These are phyloP conservation scores for Tolypocladium ovalisporum DNA, from an alignment of 2,329 filamentous ascomycete genomes.

Conservation along the genomic window DNA sequence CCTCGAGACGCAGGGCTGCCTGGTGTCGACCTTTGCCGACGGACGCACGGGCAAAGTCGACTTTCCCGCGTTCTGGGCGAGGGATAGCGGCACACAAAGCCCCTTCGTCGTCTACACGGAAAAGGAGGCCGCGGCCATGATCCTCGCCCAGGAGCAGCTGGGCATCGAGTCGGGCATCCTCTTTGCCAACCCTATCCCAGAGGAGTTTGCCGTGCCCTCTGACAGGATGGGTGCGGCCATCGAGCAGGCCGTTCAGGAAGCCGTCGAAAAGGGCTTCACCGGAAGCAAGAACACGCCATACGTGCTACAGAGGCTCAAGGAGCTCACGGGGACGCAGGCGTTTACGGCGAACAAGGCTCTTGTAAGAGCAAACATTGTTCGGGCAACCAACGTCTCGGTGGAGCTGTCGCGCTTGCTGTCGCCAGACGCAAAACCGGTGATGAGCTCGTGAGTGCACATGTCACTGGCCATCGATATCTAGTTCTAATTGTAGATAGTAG, in stretches of 20 bases:
- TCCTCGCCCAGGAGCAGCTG: slow-evolving; percentile 65
- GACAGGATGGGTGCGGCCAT: slow-evolving; percentile 61
- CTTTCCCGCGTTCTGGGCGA: slow-evolving; percentile 87
- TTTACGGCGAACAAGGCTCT: slow-evolving; percentile 63
- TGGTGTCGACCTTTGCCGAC: slow-evolving; percentile 83
- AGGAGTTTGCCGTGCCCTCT: slow-evolving; percentile 57
- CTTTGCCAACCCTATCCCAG: slow-evolving; percentile 82
- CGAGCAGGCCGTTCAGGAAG: slow-evolving; percentile 55
- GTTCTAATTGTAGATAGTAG: slow-evolving; percentile 25
- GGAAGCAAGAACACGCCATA: slow-evolving; percentile 80
- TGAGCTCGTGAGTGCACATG: slow-evolving; percentile 25
- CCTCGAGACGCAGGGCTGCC: slow-evolving; percentile 61
- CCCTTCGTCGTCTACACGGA: slow-evolving; percentile 66
- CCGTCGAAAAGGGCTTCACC: slow-evolving; percentile 50
- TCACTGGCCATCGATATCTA: slow-evolving; percentile 7
- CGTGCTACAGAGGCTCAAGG: slow-evolving; percentile 66
- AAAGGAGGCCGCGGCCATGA: slow-evolving; percentile 78
- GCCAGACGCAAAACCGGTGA: slow-evolving; percentile 14
- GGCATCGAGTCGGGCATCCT: slow-evolving; percentile 68
- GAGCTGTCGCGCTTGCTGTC: slow-evolving; percentile 37
- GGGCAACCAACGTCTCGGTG: slow-evolving; percentile 43
- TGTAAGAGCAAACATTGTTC: slow-evolving; percentile 40
- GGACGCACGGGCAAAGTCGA: slow-evolving; percentile 62
- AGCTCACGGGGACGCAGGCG: slow-evolving; percentile 62
- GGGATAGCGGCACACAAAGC: slow-evolving; percentile 74